phyloP scores from a whole-genome alignment of 106 monocot genomes.

The Iris macrosiphon region DNA sequence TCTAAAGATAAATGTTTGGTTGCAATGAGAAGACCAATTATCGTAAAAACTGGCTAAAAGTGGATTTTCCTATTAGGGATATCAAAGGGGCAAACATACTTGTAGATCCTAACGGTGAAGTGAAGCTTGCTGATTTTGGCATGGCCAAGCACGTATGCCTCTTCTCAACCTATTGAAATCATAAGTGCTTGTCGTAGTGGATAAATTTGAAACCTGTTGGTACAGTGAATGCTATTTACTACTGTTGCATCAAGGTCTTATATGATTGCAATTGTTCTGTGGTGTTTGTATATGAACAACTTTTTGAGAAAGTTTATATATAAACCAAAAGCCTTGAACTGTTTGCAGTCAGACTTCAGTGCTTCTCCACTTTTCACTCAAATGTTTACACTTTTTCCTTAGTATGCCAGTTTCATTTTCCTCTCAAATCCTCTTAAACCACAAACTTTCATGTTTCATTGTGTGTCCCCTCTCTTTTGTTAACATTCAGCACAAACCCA shows the following conservation, averaged over 20 bases:
- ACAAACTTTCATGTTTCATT: not conserved
- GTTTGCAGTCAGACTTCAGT: not conserved
- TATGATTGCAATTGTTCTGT: too few species aligned
- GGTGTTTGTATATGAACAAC: too few species aligned
- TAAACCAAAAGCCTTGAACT: not conserved
- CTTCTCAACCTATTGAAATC: not conserved
- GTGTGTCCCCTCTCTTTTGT: not conserved
- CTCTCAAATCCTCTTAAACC: not conserved
- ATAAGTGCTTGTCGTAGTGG: not conserved
- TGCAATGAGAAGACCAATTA: too few species aligned
- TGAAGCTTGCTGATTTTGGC: constrained; percentile 96
- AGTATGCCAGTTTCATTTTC: not conserved
- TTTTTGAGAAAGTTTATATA: too few species aligned
- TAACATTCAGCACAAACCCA: not conserved
- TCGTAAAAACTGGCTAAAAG: not conserved
- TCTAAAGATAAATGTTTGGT: too few species aligned
- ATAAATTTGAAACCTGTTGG: not conserved
- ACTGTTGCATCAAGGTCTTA: not conserved
- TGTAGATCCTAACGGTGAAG: constrained; percentile 73
- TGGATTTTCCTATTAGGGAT: constrained; percentile 42
- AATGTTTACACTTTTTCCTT: not conserved
- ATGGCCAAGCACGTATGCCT: constrained; percentile 90
- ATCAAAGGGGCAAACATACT: constrained; percentile 96
- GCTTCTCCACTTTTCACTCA: too few species aligned
- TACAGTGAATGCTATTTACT: not conserved